phyloP scores from a whole-genome alignment of 202 grass and related monocot species.

The Carex arenaria region DNA sequence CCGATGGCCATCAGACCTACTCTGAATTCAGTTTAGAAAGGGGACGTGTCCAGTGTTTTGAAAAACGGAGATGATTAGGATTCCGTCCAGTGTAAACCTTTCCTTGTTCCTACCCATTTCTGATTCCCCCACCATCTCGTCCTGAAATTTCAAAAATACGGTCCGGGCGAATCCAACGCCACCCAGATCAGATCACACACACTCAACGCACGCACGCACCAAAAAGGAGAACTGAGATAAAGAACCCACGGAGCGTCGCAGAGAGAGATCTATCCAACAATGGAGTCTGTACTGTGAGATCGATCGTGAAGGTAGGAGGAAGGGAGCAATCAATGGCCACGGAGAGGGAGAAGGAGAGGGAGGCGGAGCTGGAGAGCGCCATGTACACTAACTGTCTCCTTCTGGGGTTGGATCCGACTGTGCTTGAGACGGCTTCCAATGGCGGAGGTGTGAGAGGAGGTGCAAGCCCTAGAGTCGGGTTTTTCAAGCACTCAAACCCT shows the following conservation, averaged over 20 bases:
- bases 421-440: slow-evolving; percentile 43
- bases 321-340: slow-evolving; percentile 55
- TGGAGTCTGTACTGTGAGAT: slow-evolving; percentile 15
- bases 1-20: no score
- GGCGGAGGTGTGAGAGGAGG: slow-evolving; percentile 31
- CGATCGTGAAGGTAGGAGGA: slow-evolving; percentile 6
- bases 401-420: slow-evolving; percentile 82
- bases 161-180: neutral
- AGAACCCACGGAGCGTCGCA: neutral
- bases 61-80: neutral
- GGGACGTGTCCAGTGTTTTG: neutral
- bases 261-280: slow-evolving; percentile 7
- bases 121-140: neutral
- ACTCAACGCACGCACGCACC: neutral
- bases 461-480: slow-evolving; percentile 48
- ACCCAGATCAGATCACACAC: slow-evolving; percentile 22
- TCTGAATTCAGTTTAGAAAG: no score
- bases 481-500: slow-evolving; percentile 95
- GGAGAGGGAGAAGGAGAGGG: slow-evolving; percentile 98
- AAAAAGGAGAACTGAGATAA: neutral
- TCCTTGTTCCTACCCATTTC: neutral
- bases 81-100: slow-evolving; percentile 26
- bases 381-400: slow-evolving; percentile 99
- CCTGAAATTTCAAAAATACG: slow-evolving; percentile 19
- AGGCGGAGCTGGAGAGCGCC: slow-evolving; percentile 97